phyloP scores from a whole-genome alignment of 106 monocot genomes.

The Acorus calamus region DNA sequence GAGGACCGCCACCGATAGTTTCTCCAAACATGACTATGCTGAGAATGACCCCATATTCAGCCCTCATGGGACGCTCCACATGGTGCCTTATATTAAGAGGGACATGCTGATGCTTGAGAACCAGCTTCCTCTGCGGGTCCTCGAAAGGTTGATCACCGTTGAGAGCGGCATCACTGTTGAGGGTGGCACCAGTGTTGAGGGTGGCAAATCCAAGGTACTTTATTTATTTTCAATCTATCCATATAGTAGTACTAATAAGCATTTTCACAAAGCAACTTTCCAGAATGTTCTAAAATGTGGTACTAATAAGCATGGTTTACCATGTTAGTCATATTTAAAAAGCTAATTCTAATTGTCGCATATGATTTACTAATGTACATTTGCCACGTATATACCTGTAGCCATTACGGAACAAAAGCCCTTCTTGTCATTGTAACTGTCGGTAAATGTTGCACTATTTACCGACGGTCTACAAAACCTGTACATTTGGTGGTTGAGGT shows the following conservation, averaged over 20 bases:
- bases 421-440: too few species aligned
- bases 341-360: too few species aligned
- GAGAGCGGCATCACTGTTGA: slow-evolving; percentile 16
- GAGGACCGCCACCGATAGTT: too few species aligned
- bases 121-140: slow-evolving; percentile 17
- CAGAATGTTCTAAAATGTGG: background rate
- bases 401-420: too few species aligned
- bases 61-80: slow-evolving; percentile 1
- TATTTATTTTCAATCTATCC: background rate
- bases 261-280: background rate
- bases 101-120: slow-evolving; percentile 26
- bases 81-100: slow-evolving; percentile 15
- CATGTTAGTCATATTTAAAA: too few species aligned
- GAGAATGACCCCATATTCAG: slow-evolving; percentile 10
- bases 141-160: background rate
- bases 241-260: background rate
- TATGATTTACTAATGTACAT: too few species aligned
- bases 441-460: too few species aligned
- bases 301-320: too few species aligned
- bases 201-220: slow-evolving; percentile 17
- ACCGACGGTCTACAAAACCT: background rate
- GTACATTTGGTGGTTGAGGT: background rate
- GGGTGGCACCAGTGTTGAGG: too few species aligned
- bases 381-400: too few species aligned
- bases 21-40: too few species aligned